Base-by-base conservation (phyloP, 441 rosid species). In the Francoa sonchifolia region DNA sequence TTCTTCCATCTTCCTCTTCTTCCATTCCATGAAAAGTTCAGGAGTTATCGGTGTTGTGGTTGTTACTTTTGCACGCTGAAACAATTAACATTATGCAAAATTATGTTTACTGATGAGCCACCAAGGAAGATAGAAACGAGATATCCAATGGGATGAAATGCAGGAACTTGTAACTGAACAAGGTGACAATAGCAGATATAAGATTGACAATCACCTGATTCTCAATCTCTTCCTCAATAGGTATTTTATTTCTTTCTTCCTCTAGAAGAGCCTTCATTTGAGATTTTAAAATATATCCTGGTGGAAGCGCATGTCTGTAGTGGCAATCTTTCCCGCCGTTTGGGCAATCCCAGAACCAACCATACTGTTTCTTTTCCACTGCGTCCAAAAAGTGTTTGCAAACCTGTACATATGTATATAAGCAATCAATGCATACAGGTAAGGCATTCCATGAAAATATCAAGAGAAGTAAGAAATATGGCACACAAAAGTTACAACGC, bases 321-420 rank as follows among this genome's bases (percentile, higher is more conserved):
- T 82, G 95, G 67, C 95, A 89, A 20, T 77, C 83, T 63, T 69
- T 72, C 23, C 62, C 74, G 32, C 94, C 98, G 51, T 77, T 89
- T 45, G 96, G 96, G 52, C 95, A 89, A 14, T 7, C 76, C 97
- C 97, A 89, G 54, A 85, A 89, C 96, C 94, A 89, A 41, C 96
- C 98, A 64, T 76, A 79, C 23, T 79, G 85, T 58, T 76, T 76
- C 76, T 69, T 76, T 60, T 80, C 90, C 45, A 89, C 98, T 3
- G 93, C 94, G 6, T 89, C 98, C 67, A 89, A 58, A 61, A 89
- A 89, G 61, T 79, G 57, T 54, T 89, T 89, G 92, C 97, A 89
- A 39, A 89, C 95, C 97, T 89, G 30, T 2, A 22, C 20, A 43
- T 15, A n/a, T 8, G 13, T 9, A 15, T 21, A 21, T 28, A 39